Evolutionary conservation across 2,329 filamentous ascomycete genomes (phyloP).

Genomic region (Colletotrichum graminicola): DNA sequence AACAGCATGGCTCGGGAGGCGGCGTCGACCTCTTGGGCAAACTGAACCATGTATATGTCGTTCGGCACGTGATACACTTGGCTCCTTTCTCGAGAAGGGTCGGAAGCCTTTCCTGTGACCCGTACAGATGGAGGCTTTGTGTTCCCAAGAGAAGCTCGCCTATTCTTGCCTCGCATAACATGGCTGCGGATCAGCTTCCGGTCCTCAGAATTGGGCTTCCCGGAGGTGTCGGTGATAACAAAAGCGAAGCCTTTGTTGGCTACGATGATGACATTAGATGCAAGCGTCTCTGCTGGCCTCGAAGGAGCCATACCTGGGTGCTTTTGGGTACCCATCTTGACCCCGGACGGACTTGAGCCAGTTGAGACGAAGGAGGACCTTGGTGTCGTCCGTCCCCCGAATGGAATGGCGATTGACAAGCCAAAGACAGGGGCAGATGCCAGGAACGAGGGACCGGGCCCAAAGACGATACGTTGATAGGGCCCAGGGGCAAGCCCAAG

Average conservation of each 20-base stretch:
- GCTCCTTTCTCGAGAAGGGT: no score
- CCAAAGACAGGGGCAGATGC: neutral
- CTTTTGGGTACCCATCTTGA: conserved; percentile 19
- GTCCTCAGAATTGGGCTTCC: conserved; percentile 44
- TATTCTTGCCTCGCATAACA: conserved; percentile 42
- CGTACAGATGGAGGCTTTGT: neutral
- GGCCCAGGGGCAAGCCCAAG: neutral
- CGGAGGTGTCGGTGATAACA: conserved; percentile 44
- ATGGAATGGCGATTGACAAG: neutral
- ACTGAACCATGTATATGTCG: conserved; percentile 47
- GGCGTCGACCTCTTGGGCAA: conserved; percentile 36
- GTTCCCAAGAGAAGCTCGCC: neutral
- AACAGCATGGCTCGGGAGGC: conserved; percentile 22
- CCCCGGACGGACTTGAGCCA: neutral
- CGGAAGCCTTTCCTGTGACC: neutral
- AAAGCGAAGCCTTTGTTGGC: conserved; percentile 47
- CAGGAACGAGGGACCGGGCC: no score
- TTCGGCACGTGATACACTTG: conserved; percentile 14
- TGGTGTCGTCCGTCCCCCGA: neutral
- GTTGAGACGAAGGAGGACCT: no score
- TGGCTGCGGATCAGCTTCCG: conserved; percentile 45
- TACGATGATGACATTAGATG: conserved; percentile 3
- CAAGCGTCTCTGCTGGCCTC: no score
- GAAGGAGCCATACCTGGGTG: conserved; percentile 12
- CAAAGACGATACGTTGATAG: neutral